Base-by-base conservation (phyloP, 2,329 filamentous ascomycete species). In the Fusarium dlaminii region DNA sequence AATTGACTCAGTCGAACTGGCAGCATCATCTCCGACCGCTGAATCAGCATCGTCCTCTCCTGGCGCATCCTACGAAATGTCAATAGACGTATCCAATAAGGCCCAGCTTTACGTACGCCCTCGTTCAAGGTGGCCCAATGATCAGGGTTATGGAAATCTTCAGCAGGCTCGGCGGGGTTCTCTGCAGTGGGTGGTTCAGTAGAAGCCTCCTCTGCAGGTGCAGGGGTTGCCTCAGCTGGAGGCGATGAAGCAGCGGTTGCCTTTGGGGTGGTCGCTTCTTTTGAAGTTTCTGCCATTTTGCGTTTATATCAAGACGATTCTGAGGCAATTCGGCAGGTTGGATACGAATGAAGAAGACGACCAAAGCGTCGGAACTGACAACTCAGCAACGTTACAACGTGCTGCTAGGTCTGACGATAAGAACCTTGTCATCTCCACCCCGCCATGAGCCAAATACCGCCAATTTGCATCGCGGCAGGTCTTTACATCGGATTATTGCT, bases 1-100 rank as follows among this genome's bases (percentile, higher is more conserved):
- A 24, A 78, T 73, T 6, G 76, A 77, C n/a, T 66, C 65, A 2
- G 76, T 78, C 3, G 76, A 78, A 37, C 68, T 77, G 3, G 54
- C 70, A 5, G 10, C 46, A 9, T 77, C 74, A 3, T 60, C 66
- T 0, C 75, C 72, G 6, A 77, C 32, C 14, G 75, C 70, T 3
- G 74, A 76, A 15, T 77, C 74, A 18, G 20, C 55, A 14, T 68
- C 72, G 8, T 65, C 65, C 0, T 69, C 59, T 24, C 27, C 39
- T 1, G 43, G n/a, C 0, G 20, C 10, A 13, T 57, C 45, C 69
- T 72, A 18, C 1, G 0, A 2, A 11, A 12, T 6, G 29, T 70
- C 9, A 9, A 22, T 2, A 3, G 18, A 1, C 0, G 0, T 6
- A 6, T 1, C 6, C 8, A n/a, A 39, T 10, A 2, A 1, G 29